phyloP scores from a whole-genome alignment of 2,329 filamentous ascomycete species.

The Neofusicoccum umdonicola region DNA sequence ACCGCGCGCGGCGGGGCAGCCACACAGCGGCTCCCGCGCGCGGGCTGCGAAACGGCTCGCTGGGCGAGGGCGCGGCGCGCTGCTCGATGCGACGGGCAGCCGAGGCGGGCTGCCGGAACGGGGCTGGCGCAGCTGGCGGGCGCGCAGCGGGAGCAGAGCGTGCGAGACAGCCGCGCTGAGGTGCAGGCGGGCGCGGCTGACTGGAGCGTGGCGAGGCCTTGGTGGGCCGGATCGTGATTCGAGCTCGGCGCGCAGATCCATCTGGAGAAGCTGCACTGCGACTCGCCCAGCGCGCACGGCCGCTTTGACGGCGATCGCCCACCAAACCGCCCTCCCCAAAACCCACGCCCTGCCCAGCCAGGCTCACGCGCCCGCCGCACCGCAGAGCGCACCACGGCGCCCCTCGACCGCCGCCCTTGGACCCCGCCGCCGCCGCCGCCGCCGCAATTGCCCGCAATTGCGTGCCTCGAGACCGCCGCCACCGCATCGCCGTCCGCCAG shows the following conservation, averaged over 20 bases:
- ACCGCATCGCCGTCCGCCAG: not conserved
- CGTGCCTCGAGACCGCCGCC: not conserved
- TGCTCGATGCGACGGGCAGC: no score
- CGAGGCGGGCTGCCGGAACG: no score
- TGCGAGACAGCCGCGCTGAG: not conserved
- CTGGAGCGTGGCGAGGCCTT: not conserved
- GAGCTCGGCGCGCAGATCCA: not conserved
- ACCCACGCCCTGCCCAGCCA: not conserved
- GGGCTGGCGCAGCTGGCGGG: not conserved
- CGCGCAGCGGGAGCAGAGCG: not conserved
- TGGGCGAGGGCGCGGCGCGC: no score
- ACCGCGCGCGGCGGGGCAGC: no score
- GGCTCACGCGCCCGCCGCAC: not conserved
- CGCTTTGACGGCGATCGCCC: not conserved
- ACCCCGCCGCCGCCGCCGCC: no score
- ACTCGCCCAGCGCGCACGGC: not conserved
- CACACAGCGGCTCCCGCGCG: no score
- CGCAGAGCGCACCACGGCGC: not conserved
- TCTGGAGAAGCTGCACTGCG: not conserved
- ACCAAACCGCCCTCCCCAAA: not conserved
- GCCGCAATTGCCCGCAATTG: no score
- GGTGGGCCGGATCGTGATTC: constrained; percentile 3
- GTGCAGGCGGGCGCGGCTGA: not conserved
- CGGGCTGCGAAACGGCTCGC: no score
- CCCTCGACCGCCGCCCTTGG: not conserved